Evolutionary conservation across 2,329 filamentous ascomycete genomes (phyloP).

Genomic region (Periconia sp.): DNA sequence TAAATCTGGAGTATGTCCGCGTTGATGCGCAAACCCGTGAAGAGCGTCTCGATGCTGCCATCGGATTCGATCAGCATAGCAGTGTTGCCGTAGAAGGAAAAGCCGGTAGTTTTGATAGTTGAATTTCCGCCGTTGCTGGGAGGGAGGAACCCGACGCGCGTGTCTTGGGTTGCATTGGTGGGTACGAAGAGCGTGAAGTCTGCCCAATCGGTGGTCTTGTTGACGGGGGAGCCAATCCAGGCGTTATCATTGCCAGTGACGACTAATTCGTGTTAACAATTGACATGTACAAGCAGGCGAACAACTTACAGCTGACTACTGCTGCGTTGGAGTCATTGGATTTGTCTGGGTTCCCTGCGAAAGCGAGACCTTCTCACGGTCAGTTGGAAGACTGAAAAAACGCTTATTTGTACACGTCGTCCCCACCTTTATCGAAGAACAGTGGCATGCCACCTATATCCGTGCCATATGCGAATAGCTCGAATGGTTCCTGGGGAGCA

Average conservation of each 20-base stretch:
- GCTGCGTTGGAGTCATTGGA: slow-evolving; percentile 15
- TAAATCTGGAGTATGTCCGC: slow-evolving; percentile 15
- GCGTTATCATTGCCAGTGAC: slow-evolving; percentile 3
- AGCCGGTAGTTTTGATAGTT: slow-evolving; percentile 12
- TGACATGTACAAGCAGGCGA: not conserved
- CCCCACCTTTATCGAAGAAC: slow-evolving; percentile 21
- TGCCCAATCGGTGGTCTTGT: slow-evolving; percentile 12
- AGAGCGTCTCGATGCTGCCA: slow-evolving; percentile 17
- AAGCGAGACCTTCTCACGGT: slow-evolving; percentile 18
- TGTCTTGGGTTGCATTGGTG: slow-evolving; percentile 4
- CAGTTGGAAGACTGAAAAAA: not conserved
- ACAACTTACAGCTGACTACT: slow-evolving; percentile 16
- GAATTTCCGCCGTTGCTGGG: slow-evolving; percentile 2
- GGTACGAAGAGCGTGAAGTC: slow-evolving; percentile 22
- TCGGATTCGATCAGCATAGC: slow-evolving; percentile 11
- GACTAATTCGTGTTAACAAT: slow-evolving; percentile 8
- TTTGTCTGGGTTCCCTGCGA: slow-evolving; percentile 14
- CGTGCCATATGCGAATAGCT: slow-evolving; percentile 19
- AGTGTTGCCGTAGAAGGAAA: slow-evolving; percentile 22
- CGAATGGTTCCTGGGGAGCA: slow-evolving; percentile 8
- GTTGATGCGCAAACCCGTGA: slow-evolving; percentile 12
- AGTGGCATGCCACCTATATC: slow-evolving; percentile 19
- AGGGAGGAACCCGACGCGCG: slow-evolving; percentile 18
- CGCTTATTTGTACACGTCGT: not conserved
- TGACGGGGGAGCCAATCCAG: slow-evolving; percentile 17